phyloP scores from a whole-genome alignment of 257 asterid species.

The Paraleonurus japonicus region DNA sequence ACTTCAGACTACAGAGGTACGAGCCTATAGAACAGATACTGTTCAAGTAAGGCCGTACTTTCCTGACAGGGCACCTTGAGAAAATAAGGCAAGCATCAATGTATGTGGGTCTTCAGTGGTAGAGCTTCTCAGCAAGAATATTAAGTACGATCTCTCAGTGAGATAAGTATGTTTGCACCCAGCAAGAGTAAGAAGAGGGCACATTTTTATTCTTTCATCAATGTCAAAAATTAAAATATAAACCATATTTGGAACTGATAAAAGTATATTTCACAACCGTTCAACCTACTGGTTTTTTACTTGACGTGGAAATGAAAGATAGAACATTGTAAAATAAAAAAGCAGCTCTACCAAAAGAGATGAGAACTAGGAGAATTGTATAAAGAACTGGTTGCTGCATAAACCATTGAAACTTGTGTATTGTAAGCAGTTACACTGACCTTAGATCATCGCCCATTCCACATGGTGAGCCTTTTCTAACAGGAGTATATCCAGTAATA shows the following conservation, averaged over 20 bases:
- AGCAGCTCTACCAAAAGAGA: constrained; percentile 25
- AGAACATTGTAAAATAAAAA: constrained; percentile 8
- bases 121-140: constrained; percentile 8
- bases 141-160: not conserved
- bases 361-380: constrained; percentile 14
- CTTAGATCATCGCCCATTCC: constrained; percentile 33
- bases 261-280: not conserved
- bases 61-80: not conserved
- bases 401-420: constrained; percentile 31
- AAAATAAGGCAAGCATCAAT: not conserved
- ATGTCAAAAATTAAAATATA: not conserved
- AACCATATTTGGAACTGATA: not conserved
- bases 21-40: too few relatives aligned
- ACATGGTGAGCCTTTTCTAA: constrained; percentile 35
- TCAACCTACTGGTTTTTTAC: constrained; percentile 6
- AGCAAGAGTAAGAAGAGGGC: not conserved
- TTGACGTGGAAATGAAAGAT: not conserved
- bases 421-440: constrained; percentile 43
- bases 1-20: too few relatives aligned
- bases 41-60: too few relatives aligned
- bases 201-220: not conserved
- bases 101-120: not conserved
- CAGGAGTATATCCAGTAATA: constrained; percentile 28
- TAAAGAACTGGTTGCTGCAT: constrained; percentile 21
- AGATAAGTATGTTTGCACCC: not conserved